Conservation (phyloP, 1,284 basidiomycete species). For the Tilletia setariae region DNA sequence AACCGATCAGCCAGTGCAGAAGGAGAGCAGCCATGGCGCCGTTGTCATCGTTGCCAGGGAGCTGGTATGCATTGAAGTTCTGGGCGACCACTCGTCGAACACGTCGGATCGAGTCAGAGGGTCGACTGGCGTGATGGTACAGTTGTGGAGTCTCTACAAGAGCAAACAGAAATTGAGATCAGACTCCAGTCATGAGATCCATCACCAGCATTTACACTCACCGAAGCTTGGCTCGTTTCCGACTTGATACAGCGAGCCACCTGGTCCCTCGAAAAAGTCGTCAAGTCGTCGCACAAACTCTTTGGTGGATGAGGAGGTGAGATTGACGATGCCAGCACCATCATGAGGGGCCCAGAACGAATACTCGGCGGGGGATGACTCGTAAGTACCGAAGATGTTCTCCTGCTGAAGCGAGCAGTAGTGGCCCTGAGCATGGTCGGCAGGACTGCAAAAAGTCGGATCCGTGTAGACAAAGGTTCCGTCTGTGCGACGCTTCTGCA, state of each 20-base stretch:
- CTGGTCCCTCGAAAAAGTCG: constrained; percentile 35
- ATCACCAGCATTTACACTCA: constrained; percentile 16
- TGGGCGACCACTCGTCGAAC: constrained; percentile 32
- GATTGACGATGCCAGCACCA: constrained; percentile 34
- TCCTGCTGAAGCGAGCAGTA: constrained; percentile 39
- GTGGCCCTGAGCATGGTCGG: constrained; percentile 29
- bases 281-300: constrained; percentile 40
- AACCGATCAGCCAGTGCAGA: constrained; percentile 62
- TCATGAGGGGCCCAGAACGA: constrained; percentile 43
- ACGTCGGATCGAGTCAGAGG: constrained; percentile 27
- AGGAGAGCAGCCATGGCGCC: constrained; percentile 71
- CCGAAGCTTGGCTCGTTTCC: constrained; percentile 48
- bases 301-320: constrained; percentile 25
- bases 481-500: constrained; percentile 36
- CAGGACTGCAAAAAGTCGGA: constrained; percentile 39
- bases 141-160: constrained; percentile 5
- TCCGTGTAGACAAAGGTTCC: constrained; percentile 29
- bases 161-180: no score
- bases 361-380: constrained; percentile 43
- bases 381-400: constrained; percentile 39
- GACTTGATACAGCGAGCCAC: constrained; percentile 29
- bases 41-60: constrained; percentile 60
- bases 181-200: no score
- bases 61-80: constrained; percentile 36
- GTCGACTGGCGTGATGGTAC: constrained; percentile 36